Evolutionary conservation across 202 grass and related monocot genomes (phyloP).

Genomic region (Musa balbisiana): DNA sequence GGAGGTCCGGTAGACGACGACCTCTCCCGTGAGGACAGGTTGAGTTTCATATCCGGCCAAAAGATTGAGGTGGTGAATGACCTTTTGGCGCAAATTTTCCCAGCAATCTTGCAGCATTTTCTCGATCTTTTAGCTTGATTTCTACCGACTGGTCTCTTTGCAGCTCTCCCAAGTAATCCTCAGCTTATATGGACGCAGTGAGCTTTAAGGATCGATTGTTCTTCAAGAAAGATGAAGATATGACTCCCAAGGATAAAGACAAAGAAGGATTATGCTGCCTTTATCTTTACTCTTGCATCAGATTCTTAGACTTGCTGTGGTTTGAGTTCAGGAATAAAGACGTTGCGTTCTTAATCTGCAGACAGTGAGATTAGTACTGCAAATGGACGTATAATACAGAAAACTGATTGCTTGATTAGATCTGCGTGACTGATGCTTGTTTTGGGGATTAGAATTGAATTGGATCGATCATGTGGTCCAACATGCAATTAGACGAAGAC

Average conservation of each 20-base stretch:
- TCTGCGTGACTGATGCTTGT: too few species aligned
- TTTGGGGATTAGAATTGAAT: too few species aligned
- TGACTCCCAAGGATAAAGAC: background rate
- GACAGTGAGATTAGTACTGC: too few species aligned
- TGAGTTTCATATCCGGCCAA: background rate
- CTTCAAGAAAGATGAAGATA: background rate
- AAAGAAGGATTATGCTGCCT: background rate
- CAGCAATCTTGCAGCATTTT: slow-evolving; percentile 4
- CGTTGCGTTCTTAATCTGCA: too few species aligned
- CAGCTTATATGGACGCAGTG: background rate
- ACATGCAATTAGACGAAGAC: too few species aligned
- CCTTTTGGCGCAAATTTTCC: background rate
- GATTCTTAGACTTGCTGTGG: background rate
- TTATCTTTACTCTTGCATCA: background rate
- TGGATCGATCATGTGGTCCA: too few species aligned
- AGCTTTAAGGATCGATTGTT: background rate
- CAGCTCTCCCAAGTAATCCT: background rate
- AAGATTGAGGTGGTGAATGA: background rate
- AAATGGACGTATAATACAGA: too few species aligned
- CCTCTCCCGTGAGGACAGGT: slow-evolving; percentile 39
- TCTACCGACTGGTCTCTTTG: background rate
- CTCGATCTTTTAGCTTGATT: background rate
- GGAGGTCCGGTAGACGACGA: slow-evolving; percentile 35
- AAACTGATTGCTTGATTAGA: too few species aligned
- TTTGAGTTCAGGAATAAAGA: background rate